Conservation (phyloP, 2,329 filamentous ascomycete species). For the Camillea tinctor region DNA sequence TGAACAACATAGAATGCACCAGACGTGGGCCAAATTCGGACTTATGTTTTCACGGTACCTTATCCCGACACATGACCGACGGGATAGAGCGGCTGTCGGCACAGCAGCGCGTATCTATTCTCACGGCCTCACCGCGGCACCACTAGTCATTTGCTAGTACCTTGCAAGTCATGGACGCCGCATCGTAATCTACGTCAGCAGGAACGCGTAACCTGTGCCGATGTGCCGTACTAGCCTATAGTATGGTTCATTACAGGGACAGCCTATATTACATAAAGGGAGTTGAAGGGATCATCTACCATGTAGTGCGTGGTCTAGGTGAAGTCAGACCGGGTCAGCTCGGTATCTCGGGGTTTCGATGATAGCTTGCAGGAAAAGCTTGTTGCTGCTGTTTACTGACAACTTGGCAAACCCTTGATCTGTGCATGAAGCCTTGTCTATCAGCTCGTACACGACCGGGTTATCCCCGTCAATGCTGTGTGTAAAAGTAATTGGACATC, state of each 20-base stretch:
- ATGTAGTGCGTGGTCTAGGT: neutral
- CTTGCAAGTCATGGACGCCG: neutral
- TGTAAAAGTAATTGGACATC: too few relatives aligned
- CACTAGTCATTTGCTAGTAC: neutral
- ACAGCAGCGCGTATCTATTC: neutral
- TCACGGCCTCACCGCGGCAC: too few relatives aligned
- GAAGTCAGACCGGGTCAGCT: conserved; percentile 8
- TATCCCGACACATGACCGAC: neutral
- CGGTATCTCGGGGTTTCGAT: conserved; percentile 11
- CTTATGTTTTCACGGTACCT: neutral
- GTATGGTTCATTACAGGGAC: neutral
- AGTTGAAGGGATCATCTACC: neutral
- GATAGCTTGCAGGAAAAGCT: neutral
- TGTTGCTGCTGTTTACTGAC: neutral
- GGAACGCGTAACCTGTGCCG: neutral
- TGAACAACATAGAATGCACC: too few relatives aligned
- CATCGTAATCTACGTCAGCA: neutral
- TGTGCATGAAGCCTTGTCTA: neutral
- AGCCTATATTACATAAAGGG: neutral
- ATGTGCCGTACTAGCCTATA: neutral
- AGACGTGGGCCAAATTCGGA: neutral
- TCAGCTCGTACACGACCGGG: neutral
- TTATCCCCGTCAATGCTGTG: too few relatives aligned
- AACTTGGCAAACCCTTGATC: neutral
- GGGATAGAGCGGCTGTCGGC: neutral